Evolutionary conservation across 768 basidiomycete species (phyloP).

Genomic region (Pleurotus eryngii): DNA sequence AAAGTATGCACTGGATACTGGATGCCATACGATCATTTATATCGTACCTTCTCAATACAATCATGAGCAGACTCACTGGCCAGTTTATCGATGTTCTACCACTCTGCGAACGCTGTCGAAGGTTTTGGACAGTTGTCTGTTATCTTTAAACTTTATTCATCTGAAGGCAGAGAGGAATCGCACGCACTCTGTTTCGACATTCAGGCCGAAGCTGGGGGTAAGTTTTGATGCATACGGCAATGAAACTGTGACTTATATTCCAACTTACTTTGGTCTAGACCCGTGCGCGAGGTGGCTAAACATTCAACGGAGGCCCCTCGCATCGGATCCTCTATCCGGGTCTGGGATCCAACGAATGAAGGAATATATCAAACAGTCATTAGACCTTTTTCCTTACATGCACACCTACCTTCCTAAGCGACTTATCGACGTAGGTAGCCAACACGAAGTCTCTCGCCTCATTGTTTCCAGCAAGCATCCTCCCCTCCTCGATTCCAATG

Average conservation of each 20-base stretch:
- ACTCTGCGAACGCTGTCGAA: neutral
- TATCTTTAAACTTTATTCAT: neutral
- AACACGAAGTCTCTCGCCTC: neutral
- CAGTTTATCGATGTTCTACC: neutral
- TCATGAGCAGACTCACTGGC: too few relatives aligned
- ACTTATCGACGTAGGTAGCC: neutral
- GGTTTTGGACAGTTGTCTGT: neutral
- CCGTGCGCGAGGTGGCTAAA: neutral
- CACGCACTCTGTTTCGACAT: neutral
- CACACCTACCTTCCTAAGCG: neutral
- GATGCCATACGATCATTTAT: too few relatives aligned
- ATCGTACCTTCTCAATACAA: too few relatives aligned
- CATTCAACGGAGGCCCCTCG: neutral
- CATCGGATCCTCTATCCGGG: neutral
- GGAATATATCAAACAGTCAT: neutral
- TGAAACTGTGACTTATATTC: neutral
- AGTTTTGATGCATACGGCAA: neutral
- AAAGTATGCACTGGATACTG: too few relatives aligned
- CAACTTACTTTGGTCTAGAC: neutral
- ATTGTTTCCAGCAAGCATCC: neutral
- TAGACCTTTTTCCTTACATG: neutral
- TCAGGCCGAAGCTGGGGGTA: neutral
- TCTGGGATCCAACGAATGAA: neutral
- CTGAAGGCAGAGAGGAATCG: neutral
- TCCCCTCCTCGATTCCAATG: neutral